phyloP scores from a whole-genome alignment of 305 asterid species.

The Withania somnifera region DNA sequence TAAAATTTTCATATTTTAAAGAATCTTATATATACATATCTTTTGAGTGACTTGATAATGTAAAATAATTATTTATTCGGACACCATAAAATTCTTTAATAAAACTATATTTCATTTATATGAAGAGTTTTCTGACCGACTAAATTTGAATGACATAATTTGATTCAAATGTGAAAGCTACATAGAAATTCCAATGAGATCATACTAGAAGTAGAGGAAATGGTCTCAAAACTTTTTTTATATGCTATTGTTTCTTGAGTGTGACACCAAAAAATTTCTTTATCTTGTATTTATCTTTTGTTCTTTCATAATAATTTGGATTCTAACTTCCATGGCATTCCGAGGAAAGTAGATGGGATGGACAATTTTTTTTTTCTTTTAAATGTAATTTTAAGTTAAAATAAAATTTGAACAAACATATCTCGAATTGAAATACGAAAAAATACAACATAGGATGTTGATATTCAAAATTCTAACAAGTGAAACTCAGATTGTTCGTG shows the following conservation, averaged over 20 bases:
- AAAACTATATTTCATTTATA: too few species aligned
- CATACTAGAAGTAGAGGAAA: slow-evolving; percentile 13
- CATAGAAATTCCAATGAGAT: slow-evolving; percentile 23
- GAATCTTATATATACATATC: neutral
- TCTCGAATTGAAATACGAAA: neutral
- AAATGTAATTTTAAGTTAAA: too few species aligned
- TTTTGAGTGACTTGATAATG: neutral
- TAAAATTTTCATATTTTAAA: neutral
- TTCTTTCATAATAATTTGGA: neutral
- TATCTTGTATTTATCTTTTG: neutral
- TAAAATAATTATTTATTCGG: neutral
- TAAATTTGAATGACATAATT: slow-evolving; percentile 30
- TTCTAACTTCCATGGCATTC: neutral
- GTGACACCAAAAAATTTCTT: neutral
- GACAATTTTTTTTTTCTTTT: too few species aligned
- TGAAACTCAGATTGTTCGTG: neutral
- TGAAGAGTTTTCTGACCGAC: neutral
- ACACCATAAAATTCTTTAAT: neutral
- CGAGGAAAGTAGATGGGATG: neutral
- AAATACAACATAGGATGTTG: neutral
- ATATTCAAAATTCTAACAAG: neutral
- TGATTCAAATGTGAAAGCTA: slow-evolving; percentile 27
- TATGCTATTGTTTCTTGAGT: neutral
- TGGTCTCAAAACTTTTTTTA: slow-evolving; percentile 5
- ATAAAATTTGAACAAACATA: too few species aligned